Conservation (phyloP, 768 basidiomycete genomes). For the Phaeotremella skinneri region DNA sequence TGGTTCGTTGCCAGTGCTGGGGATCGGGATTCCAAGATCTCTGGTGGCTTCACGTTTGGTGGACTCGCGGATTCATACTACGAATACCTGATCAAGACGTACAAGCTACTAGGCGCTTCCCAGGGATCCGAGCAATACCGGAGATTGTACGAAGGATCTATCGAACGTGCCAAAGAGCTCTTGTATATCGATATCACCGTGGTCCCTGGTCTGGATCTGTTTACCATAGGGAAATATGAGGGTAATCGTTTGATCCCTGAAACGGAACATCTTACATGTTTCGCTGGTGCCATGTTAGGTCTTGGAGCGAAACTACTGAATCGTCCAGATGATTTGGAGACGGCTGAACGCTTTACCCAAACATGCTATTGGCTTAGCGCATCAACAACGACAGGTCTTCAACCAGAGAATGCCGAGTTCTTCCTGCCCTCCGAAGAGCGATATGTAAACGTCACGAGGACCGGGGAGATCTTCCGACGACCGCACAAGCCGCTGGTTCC, state of each 20-base stretch:
- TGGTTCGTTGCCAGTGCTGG: constrained; percentile 40
- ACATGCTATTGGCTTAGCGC: constrained; percentile 53
- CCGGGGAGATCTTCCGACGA: constrained; percentile 4
- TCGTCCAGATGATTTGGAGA: constrained; percentile 48
- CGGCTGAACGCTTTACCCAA: constrained; percentile 48
- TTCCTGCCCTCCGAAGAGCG: constrained; percentile 15
- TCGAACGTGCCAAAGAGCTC: constrained; percentile 47
- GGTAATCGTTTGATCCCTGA: constrained; percentile 28
- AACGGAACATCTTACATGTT: constrained; percentile 50
- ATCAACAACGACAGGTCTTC: constrained; percentile 44
- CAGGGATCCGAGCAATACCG: constrained; percentile 46
- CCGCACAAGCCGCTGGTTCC: not conserved
- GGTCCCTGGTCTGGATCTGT: constrained; percentile 36
- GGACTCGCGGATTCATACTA: constrained; percentile 52
- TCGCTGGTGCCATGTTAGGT: constrained; percentile 55
- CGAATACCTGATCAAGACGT: constrained; percentile 55
- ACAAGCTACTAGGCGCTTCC: constrained; percentile 48
- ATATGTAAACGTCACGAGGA: constrained; percentile 23
- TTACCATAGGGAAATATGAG: constrained; percentile 35
- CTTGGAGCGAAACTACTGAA: constrained; percentile 52
- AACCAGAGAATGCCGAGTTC: constrained; percentile 48
- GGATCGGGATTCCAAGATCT: constrained; percentile 11
- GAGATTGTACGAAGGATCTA: constrained; percentile 49
- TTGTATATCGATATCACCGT: constrained; percentile 48
- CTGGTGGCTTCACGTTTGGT: constrained; percentile 51